Evolutionary conservation across 306 rosid species (phyloP).

Genomic region (Rosa lucieae): DNA sequence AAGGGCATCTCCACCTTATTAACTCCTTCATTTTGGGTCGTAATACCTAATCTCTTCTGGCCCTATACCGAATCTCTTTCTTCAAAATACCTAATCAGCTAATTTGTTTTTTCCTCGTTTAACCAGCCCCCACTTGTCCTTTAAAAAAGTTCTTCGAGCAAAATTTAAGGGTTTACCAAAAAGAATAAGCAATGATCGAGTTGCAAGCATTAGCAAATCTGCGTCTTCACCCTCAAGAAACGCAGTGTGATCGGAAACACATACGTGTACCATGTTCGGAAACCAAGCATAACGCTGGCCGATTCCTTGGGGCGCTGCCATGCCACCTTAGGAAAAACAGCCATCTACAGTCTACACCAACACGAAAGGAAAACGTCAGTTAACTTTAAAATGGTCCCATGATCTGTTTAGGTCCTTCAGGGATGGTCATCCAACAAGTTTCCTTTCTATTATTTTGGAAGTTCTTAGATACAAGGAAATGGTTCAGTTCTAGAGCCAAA

Average conservation of each 20-base stretch:
- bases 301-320: neutral
- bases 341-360: neutral
- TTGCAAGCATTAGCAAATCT: neutral
- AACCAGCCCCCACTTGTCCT: constrained; percentile 1
- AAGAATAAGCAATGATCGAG: neutral
- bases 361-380: neutral
- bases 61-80: constrained; percentile 3
- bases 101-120: neutral
- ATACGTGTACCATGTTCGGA: neutral
- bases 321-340: neutral
- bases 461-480: neutral
- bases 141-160: neutral
- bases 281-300: neutral
- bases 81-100: neutral
- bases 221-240: neutral
- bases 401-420: neutral
- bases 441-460: too few relatives aligned
- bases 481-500: too few relatives aligned
- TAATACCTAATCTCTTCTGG: constrained; percentile 4
- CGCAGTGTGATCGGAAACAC: neutral
- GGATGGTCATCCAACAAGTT: neutral
- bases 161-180: neutral
- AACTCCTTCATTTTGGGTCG: constrained; percentile 9
- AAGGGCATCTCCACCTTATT: constrained; percentile 20
- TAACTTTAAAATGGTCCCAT: neutral